Conservation (phyloP, 495 filamentous ascomycete genomes). For the Penicillium canescens region DNA sequence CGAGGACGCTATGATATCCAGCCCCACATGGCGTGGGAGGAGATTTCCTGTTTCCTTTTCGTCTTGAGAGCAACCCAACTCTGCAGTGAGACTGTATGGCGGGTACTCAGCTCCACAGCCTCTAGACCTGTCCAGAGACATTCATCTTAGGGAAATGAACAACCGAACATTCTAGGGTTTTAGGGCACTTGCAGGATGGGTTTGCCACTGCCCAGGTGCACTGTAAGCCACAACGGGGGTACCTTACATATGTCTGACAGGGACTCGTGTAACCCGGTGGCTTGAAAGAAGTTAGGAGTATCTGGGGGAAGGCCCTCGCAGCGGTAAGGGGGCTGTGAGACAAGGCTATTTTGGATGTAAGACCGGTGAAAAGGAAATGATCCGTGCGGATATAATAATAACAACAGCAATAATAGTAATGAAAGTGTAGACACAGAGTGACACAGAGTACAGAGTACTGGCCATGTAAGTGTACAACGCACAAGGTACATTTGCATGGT, state of each 20-base stretch:
- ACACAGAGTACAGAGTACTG: too few relatives aligned
- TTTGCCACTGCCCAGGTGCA: background rate
- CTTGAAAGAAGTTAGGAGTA: slow-evolving; percentile 2
- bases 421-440: too few relatives aligned
- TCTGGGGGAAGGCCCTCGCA: slow-evolving; percentile 2
- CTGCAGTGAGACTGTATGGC: slow-evolving; percentile 9
- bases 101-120: background rate
- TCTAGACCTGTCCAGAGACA: background rate
- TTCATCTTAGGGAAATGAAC: background rate
- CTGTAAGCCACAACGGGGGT: slow-evolving; percentile 6
- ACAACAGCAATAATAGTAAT: too few relatives aligned
- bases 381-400: too few relatives aligned
- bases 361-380: slow-evolving; percentile 1
- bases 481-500: background rate
- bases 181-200: background rate
- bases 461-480: too few relatives aligned
- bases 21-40: slow-evolving; percentile 21
- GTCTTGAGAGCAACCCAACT: background rate
- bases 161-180: background rate
- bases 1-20: background rate
- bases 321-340: slow-evolving; percentile 4
- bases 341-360: slow-evolving; percentile 4
- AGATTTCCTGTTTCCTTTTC: slow-evolving; percentile 17
- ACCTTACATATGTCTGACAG: slow-evolving; percentile 10
- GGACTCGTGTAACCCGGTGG: background rate